A percentile compares a stretch with the other conserved stretches of the same genome.
These are phyloP conservation scores for Diplodia scrobiculata DNA, from an alignment of 2,329 filamentous ascomycete genomes.

Conservation along the genomic window DNA sequence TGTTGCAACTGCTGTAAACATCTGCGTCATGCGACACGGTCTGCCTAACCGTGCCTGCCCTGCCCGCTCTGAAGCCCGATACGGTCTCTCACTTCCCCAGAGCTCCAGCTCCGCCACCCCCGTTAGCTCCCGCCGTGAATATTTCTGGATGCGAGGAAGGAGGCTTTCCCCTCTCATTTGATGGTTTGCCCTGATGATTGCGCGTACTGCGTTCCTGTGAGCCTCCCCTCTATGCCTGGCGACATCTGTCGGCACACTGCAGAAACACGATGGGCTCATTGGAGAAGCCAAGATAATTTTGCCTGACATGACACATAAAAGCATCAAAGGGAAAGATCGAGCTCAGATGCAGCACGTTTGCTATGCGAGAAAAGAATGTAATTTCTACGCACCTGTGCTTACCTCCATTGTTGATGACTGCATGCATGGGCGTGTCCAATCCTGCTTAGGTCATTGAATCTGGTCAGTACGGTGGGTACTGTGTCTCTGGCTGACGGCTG, in stretches of 20 bases:
- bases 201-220: background rate
- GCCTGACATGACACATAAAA: background rate
- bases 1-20: background rate
- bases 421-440: too few relatives aligned
- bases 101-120: background rate
- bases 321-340: background rate
- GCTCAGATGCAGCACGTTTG: background rate
- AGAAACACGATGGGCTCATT: background rate
- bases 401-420: background rate
- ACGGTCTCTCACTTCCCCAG: background rate
- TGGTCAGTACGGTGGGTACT: background rate
- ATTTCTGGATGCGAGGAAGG: background rate
- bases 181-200: background rate
- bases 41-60: background rate
- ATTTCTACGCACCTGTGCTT: background rate
- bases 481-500: background rate
- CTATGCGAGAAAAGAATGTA: background rate
- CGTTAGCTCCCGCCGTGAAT: background rate
- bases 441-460: background rate
- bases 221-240: background rate
- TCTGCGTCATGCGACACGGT: conserved; percentile 13
- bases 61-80: conserved; percentile 5
- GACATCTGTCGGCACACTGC: background rate
- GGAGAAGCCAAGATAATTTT: background rate
- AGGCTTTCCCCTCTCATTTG: background rate